Base-by-base conservation (phyloP, 2,329 filamentous ascomycete species). In the Paracamarosporium sp. region DNA sequence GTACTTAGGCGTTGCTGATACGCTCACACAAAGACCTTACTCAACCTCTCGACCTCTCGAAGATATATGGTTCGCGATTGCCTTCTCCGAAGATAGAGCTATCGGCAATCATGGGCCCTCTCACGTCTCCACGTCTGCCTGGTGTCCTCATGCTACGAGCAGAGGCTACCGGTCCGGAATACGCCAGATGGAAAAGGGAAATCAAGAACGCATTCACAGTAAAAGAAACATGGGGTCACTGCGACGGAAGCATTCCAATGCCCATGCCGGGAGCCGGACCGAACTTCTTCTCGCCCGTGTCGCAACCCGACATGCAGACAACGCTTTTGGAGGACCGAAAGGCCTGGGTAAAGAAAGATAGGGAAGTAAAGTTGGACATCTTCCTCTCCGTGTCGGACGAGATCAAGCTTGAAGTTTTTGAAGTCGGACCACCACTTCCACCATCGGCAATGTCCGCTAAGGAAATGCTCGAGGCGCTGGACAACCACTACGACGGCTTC, bases 311-410 rank as follows among this genome's bases (percentile, higher is more conserved):
- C 11, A 58, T 62, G 30, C 71, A 76, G 54, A 70, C 72, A 12
- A 57, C 66, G 41, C 59, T 76, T 22, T 62, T 76, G 24, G 69
- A 76, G 41, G 73, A 76, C 53, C 56, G 74, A 43, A 69, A 66
- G 58, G 66, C 68, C 15, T 76, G 74, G 74, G 65, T 71, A 28
- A 72, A 70, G 53, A 70, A 71, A 41, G 74, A 76, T 50, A 67
- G 74, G 20, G 74, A 75, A 35, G 71, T 73, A 41, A 76, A 75
- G 60, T 61, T 74, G 7, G 73, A 76, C 53, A 68, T 76, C 9
- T 76, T 76, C 61, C 64, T 76, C 6, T 76, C 74, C 0, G 30
- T 76, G 15, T 61, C 68, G 24, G 72, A 76, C 53, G 73, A 76
- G 27, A 73, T 75, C 50, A 76, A 76, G 63, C 62, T 71, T n/a